phyloP scores from a whole-genome alignment of 768 basidiomycete genomes.

The Boletus eberwhitei region DNA sequence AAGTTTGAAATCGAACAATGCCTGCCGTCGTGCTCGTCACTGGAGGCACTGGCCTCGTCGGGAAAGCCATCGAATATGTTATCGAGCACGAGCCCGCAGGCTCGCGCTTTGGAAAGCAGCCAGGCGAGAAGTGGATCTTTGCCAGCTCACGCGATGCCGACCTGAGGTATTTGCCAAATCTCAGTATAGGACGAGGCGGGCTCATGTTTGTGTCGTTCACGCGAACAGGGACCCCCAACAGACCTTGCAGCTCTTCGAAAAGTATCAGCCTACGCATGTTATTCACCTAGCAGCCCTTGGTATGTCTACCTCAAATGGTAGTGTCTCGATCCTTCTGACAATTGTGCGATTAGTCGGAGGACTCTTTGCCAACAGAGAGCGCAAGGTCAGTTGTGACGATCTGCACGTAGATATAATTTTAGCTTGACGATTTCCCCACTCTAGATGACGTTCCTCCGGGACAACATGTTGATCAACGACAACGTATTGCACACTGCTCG shows the following conservation, averaged over 20 bases:
- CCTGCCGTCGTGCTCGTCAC: slow-evolving; percentile 69
- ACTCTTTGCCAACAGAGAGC: slow-evolving; percentile 93
- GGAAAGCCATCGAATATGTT: slow-evolving; percentile 75
- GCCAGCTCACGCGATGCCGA: slow-evolving; percentile 77
- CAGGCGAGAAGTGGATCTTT: slow-evolving; percentile 87
- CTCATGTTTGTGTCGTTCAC: slow-evolving; percentile 3
- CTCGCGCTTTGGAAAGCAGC: slow-evolving; percentile 71
- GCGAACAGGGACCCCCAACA: slow-evolving; percentile 59
- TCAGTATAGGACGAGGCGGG: not conserved
- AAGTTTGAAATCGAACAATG: slow-evolving; percentile 15
- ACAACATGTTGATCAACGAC: slow-evolving; percentile 95
- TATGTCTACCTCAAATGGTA: slow-evolving; percentile 33
- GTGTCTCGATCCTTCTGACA: slow-evolving; percentile 5
- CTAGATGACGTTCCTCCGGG: slow-evolving; percentile 87
- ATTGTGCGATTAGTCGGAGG: slow-evolving; percentile 67
- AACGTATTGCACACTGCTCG: slow-evolving; percentile 81
- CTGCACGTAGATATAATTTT: not conserved
- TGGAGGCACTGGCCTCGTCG: slow-evolving; percentile 84
- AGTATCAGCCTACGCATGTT: slow-evolving; percentile 92
- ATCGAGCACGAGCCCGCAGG: slow-evolving; percentile 76
- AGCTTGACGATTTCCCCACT: not conserved
- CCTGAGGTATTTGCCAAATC: slow-evolving; percentile 56
- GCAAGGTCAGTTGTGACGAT: slow-evolving; percentile 54
- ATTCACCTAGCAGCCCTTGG: slow-evolving; percentile 94
- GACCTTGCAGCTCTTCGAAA: slow-evolving; percentile 75